Evolutionary conservation across 2,329 filamentous ascomycete genomes (phyloP), one percentile per base, ranked within the genome.

Genomic region (Colletotrichum lentis): DNA sequence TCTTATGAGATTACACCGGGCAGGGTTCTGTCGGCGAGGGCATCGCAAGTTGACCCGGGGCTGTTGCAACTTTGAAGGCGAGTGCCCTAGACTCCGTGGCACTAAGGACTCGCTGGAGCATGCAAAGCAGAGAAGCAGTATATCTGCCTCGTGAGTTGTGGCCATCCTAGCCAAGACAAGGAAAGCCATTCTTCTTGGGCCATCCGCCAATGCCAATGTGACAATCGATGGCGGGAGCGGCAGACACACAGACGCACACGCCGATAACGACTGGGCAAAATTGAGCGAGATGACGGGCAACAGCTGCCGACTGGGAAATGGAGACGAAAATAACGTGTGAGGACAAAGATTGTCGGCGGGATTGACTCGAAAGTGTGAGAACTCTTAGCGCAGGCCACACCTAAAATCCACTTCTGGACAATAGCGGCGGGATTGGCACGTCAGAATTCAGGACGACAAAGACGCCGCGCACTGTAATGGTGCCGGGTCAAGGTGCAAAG

Each of bases 1-100:
- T 69, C 35, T 67, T 50, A 62, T 50, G 50, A 69, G 62, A 66
- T 69, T 69, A 39, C 49, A 20, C 44, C n/a, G 43, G 37, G 57
- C 62, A 69, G 62, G 66, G 62, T 66, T 56, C 46, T n/a, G 49
- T 61, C 35, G 54, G 64, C 57, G 41, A 50, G 20, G 50, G 22
- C 49, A 49, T 65, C 44, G 12, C 57, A 47, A 53, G n/a, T 65
- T 39, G 27, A 10, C n/a, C 59, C 18, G 31, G 39, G 49, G 18
- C 27, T 54, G 11, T 47, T 37, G 16, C 39, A 41, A 27, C 27
- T 55, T 52, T 18, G 41, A 27, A 18, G 27, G 31, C 20, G 56
- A 37, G 16, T 24, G 37, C 24, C 46, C 44, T 22, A 24, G 43
- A 47, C 31, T 46, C 27, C 41, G 43, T 62, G 50, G 43, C 57